Evolutionary conservation across 495 filamentous ascomycete genomes (phyloP).

Genomic region (Aspergillus homomorphus): DNA sequence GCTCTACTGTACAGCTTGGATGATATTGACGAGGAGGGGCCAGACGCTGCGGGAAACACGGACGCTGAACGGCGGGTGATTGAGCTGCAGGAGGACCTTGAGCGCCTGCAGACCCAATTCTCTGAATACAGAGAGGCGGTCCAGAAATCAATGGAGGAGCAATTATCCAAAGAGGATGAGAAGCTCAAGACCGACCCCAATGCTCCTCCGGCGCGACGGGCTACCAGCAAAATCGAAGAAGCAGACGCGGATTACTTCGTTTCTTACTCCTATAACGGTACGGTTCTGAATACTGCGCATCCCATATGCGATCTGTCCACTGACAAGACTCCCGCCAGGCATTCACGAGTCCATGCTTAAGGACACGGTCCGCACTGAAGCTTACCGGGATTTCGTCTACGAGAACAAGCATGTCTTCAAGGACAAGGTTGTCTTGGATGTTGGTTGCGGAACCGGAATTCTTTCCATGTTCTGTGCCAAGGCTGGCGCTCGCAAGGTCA

Average conservation of each 20-base stretch:
- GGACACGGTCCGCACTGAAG: conserved; percentile 62
- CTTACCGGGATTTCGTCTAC: conserved; percentile 69
- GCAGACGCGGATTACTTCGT: conserved; percentile 69
- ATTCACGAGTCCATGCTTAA: conserved; percentile 95
- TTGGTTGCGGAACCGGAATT: conserved; percentile 90
- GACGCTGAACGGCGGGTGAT: conserved; percentile 55
- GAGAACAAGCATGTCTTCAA: conserved; percentile 88
- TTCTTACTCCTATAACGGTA: conserved; percentile 76
- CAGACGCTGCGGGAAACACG: conserved; percentile 21
- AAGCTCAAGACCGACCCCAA: conserved; percentile 24
- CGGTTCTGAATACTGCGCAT: conserved; percentile 5
- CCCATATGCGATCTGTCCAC: conserved; percentile 3
- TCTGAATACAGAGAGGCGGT: conserved; percentile 68
- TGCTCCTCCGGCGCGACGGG: conserved; percentile 17
- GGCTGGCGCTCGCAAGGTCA: conserved; percentile 85
- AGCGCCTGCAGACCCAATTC: conserved; percentile 63
- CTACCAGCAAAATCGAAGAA: conserved; percentile 30
- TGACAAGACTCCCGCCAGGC: conserved; percentile 40
- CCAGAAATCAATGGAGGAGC: conserved; percentile 65
- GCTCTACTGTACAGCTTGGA: conserved; percentile 80
- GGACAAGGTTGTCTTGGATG: conserved; percentile 86
- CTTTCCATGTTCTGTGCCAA: conserved; percentile 92
- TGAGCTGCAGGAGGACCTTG: conserved; percentile 67
- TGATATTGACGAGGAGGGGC: conserved; percentile 53
- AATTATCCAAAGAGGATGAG: conserved; percentile 54